These are phyloP conservation scores for Populus tomentosa DNA, from an alignment of 441 rosid species.

Conservation along the genomic window DNA sequence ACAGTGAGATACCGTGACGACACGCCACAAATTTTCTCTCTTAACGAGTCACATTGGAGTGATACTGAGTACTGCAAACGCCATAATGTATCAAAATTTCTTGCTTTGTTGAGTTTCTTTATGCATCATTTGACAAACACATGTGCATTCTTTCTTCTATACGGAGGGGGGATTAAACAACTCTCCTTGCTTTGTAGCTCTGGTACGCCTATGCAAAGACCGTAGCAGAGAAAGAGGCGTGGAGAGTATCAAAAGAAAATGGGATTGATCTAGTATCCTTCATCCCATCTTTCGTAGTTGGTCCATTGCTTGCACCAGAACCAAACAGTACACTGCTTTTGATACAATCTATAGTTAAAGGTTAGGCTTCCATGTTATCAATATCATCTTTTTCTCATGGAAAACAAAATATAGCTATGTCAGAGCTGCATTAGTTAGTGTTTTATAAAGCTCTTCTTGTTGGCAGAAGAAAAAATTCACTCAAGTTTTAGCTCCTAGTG, in stretches of 20 bases:
- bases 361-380: conserved; percentile 21
- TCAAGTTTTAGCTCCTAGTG: too few species aligned
- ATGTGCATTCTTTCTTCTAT: not conserved
- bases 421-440: too few species aligned
- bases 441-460: too few species aligned
- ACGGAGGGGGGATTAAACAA: not conserved
- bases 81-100: conserved; percentile 34
- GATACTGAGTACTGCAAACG: conserved; percentile 67
- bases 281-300: conserved; percentile 64
- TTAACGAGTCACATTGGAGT: conserved; percentile 75
- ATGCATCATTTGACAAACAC: not conserved
- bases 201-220: conserved; percentile 79
- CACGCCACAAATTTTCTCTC: conserved; percentile 42
- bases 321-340: conserved; percentile 60
- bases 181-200: conserved; percentile 30
- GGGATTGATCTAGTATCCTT: conserved; percentile 66
- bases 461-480: too few species aligned
- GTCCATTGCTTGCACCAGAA: conserved; percentile 67
- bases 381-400: too few species aligned
- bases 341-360: conserved; percentile 48
- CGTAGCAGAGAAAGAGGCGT: conserved; percentile 66
- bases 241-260: conserved; percentile 54
- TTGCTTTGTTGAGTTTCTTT: not conserved
- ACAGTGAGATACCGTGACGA: conserved; percentile 52
- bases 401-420: too few species aligned